Conservation (phyloP, 2,329 filamentous ascomycete species). For the Sporothrix pseudoabietina region DNA sequence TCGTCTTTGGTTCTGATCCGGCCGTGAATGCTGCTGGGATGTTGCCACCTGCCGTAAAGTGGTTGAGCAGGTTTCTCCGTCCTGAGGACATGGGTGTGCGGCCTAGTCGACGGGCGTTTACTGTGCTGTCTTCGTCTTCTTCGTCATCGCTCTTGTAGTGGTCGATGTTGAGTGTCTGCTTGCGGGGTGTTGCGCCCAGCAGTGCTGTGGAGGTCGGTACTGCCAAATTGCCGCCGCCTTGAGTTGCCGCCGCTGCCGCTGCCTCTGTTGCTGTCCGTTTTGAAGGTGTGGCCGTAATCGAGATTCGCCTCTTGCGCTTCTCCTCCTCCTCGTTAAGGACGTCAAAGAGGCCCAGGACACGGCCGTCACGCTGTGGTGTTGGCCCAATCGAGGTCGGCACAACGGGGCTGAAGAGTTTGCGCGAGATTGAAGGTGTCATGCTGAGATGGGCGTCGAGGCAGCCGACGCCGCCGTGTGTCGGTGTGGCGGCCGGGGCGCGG, state of each 20-base stretch:
- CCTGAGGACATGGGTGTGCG: conserved; percentile 58
- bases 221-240: not conserved
- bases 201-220: conserved; percentile 30
- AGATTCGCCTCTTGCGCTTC: conserved; percentile 34
- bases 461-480: not conserved
- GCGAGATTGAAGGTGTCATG: conserved; percentile 58
- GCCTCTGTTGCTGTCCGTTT: conserved; percentile 40
- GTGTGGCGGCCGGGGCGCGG: conserved; percentile 37
- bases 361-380: conserved; percentile 77
- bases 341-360: conserved; percentile 77
- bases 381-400: conserved; percentile 68
- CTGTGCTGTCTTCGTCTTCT: conserved; percentile 37
- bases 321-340: conserved; percentile 57
- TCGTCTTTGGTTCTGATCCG: not conserved
- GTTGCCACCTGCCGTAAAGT: conserved; percentile 35
- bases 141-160: conserved; percentile 32
- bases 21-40: not conserved
- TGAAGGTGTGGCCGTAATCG: conserved; percentile 47
- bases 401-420: conserved; percentile 62
- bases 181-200: conserved; percentile 51
- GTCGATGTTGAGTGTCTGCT: conserved; percentile 39
- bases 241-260: conserved; percentile 40
- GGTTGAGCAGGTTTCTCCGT: conserved; percentile 63
- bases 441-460: conserved; percentile 37
- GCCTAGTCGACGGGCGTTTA: conserved; percentile 42